Evolutionary conservation across 306 rosid genomes (phyloP), one percentile per base, ranked within the genome.

Genomic region (Malus orientalis): DNA sequence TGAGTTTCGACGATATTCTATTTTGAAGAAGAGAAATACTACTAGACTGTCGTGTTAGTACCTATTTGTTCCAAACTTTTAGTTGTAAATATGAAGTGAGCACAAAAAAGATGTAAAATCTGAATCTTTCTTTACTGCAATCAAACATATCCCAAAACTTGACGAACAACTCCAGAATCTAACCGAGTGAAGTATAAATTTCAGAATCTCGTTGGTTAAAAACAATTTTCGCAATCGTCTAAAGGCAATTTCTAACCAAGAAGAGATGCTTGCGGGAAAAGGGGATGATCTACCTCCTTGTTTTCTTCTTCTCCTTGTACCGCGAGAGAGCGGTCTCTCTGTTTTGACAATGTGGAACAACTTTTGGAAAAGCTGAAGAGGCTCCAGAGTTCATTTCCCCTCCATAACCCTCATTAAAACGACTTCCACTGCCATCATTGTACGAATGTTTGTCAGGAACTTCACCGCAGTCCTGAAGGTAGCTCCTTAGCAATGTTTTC

Each of bases 231-330:
- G 18, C 36, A 6, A 61, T 22, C 30, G 4, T 23, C 42, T 7
- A 32, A 20, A 36, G 8, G 15, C n/a, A 32, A 15, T 30, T 8
- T 3, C 12, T 29, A 64, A 8, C 23, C 33, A 20, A 30, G 69
- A 64, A 30, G 44, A 38, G 58, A 42, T 67, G 66, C 60, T 45
- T 65, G 75, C 67, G 19, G 6, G 59, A 6, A 80, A 80, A 40
- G 72, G 27, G 53, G 58, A 2, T 32, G 73, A 18, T 16, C 67
- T 88, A 93, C 98, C 98, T 93, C 82, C 98, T 89, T 36, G 96
- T 85, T 87, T 86, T 91, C 87, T 84, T 93, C 88, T 93, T 93
- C 86, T 89, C 92, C 86, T 93, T 93, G 87, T 93, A 93, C 40
- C 98, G 89, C 64, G 88, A 82, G 58, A 93, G 80, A 23, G 98